Base-by-base conservation (phyloP, 768 basidiomycete genomes). In the Pleurotus djamor region DNA sequence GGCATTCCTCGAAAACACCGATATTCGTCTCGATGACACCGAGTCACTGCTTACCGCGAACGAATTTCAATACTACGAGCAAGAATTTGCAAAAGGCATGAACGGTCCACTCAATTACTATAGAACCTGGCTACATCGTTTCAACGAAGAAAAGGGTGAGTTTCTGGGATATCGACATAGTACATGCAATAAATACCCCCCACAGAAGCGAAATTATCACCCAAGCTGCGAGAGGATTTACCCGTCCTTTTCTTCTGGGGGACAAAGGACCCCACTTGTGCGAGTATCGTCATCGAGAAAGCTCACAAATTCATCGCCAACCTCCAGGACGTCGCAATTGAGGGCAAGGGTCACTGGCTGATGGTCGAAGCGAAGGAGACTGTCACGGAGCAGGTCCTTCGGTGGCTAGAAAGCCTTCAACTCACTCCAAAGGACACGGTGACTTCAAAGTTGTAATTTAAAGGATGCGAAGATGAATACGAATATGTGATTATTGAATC, bases 51-150 rank as follows among this genome's bases (percentile, higher is more conserved):
- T 56, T n/a, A 32, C 54, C 17, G 10, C 54, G n/a, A 34, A n/a
- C 87, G 89, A 91, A 65, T 69, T 83, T 14, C 67, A 78, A 17
- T 81, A 81, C 60, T 86, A 89, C 64, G 21, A 76, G 13, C 67
- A 76, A 4, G 71, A 80, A 58, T 77, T 83, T 16, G 62, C 71
- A 28, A 74, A 78, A 56, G 81, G 81, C 35, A 84, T 93, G 83
- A 75, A 77, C 16, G 89, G 88, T 2, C 88, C 91, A 3, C 69
- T 91, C n/a, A 89, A 88, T 59, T 93, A 90, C 67, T 92, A 92
- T 63, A 82, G 89, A 35, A 91, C 88, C 1, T 69, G 74, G 10
- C 77, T 78, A 60, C 60, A 76, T 60, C 81, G 88, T n/a, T 82
- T 81, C 66, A 83, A 90, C 14, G 91, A 93, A 69, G 88, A 92